Conservation (phyloP, 1,139 yeast genomes). For the Kazachstania sp. region DNA sequence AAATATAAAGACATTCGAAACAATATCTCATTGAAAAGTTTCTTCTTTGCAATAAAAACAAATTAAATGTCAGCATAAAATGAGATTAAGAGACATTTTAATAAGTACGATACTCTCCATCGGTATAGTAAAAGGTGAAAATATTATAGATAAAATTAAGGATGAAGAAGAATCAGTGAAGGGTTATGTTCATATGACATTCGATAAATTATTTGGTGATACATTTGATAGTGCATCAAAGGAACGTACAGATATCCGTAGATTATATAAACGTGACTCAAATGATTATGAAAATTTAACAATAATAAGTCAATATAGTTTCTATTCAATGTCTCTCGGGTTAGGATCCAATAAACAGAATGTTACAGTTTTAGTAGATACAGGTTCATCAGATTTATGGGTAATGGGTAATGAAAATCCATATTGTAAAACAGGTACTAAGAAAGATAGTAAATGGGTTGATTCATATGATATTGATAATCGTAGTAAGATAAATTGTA, state of each 20-base stretch:
- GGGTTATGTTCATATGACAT: not conserved
- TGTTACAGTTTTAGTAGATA: constrained; percentile 50
- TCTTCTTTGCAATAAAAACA: too few relatives aligned
- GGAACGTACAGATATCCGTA: not conserved
- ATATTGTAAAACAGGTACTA: constrained; percentile 8
- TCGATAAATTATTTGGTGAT: constrained; percentile 2
- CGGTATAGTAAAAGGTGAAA: too few relatives aligned
- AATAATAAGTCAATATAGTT: constrained; percentile 16
- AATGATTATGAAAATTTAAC: constrained; percentile 9
- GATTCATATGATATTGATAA: not conserved
- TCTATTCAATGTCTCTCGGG: constrained; percentile 19
- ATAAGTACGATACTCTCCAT: not conserved
- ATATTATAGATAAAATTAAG: not conserved
- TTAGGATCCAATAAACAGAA: constrained; percentile 49
- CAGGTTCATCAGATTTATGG: constrained; percentile 70
- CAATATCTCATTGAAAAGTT: too few relatives aligned
- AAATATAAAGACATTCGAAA: too few relatives aligned
- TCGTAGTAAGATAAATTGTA: constrained; percentile 18
- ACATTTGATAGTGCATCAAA: not conserved
- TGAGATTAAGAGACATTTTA: not conserved
- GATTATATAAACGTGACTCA: constrained; percentile 6
- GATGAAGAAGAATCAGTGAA: not conserved
- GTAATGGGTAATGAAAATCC: constrained; percentile 30
- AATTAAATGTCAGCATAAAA: too few relatives aligned
- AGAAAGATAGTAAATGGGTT: not conserved